A percentile compares a stretch with the other conserved stretches of the same genome.
Evolutionary conservation across 768 basidiomycete species (phyloP).

Genomic region (Lactarius hengduanensis): DNA sequence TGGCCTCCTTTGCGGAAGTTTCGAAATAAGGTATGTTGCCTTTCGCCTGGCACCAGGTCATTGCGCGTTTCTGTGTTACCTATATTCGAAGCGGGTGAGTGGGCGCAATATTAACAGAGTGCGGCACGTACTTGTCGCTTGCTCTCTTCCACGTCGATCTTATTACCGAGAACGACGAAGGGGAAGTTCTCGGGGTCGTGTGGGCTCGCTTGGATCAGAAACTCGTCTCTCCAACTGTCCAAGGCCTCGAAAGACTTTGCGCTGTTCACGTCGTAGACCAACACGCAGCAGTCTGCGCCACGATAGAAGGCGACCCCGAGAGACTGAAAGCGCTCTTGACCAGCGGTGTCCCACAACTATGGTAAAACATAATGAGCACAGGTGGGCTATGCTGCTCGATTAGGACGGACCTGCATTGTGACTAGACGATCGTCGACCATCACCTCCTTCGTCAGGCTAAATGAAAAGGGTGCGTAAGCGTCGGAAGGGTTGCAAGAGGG

Average conservation of each 20-base stretch:
- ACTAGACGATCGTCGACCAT: constrained; percentile 98
- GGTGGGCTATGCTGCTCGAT: neutral
- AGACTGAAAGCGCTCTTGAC: constrained; percentile 99
- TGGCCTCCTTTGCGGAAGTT: constrained; percentile 99
- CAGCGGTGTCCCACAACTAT: constrained; percentile 99
- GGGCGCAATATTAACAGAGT: neutral
- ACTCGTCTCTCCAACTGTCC: constrained; percentile 99
- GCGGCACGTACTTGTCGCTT: constrained; percentile 78
- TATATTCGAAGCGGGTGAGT: constrained; percentile 34
- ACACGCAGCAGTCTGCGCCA: constrained; percentile 97
- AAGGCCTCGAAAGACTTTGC: constrained; percentile 98
- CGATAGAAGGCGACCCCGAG: constrained; percentile 99
- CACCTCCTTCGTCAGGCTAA: constrained; percentile 93
- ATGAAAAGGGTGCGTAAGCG: constrained; percentile 12
- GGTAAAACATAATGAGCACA: constrained; percentile 6
- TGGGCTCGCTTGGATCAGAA: constrained; percentile 97
- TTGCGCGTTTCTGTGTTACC: constrained; percentile 99
- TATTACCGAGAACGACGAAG: constrained; percentile 99
- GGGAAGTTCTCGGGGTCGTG: constrained; percentile 99
- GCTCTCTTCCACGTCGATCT: constrained; percentile 99
- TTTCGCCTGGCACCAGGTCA: constrained; percentile 99
- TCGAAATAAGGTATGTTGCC: constrained; percentile 99
- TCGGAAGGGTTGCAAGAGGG: constrained; percentile 28
- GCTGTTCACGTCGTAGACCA: constrained; percentile 99
- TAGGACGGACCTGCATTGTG: constrained; percentile 88